Evolutionary conservation across 2,329 filamentous ascomycete genomes (phyloP).

Genomic region (Apiospora rasikravindrae): DNA sequence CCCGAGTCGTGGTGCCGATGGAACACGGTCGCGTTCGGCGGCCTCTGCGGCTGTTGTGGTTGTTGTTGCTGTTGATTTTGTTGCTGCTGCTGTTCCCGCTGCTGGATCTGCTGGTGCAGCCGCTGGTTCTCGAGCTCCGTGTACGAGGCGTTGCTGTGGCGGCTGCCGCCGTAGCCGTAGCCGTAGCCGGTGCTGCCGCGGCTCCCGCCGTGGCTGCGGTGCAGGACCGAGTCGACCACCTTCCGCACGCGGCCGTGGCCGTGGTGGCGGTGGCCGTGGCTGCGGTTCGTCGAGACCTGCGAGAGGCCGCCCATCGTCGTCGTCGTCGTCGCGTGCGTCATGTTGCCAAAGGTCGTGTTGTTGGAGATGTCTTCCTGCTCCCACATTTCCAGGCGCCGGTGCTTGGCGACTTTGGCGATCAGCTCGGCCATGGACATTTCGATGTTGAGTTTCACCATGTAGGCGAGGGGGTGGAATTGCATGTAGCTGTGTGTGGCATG

Average conservation of each 20-base stretch:
- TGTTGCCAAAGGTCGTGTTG: conserved; percentile 2
- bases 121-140: not conserved
- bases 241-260: not conserved
- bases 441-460: conserved; percentile 58
- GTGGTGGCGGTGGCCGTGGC: too few species aligned
- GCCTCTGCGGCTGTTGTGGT: not conserved
- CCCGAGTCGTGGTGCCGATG: not conserved
- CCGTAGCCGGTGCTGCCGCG: too few species aligned
- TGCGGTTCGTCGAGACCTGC: not conserved
- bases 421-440: conserved; percentile 59
- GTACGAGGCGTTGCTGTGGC: not conserved
- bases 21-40: not conserved
- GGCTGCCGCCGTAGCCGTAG: not conserved
- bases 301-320: not conserved
- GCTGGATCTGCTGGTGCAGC: not conserved
- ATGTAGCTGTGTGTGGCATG: conserved; percentile 41
- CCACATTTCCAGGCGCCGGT: not conserved
- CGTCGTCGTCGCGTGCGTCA: not conserved
- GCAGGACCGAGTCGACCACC: not conserved
- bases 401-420: conserved; percentile 44
- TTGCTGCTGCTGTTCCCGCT: not conserved
- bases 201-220: not conserved
- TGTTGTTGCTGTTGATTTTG: not conserved
- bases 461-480: conserved; percentile 58
- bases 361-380: not conserved